phyloP scores from a whole-genome alignment of 768 basidiomycete species.

The Leucosporidium creatinivorum region DNA sequence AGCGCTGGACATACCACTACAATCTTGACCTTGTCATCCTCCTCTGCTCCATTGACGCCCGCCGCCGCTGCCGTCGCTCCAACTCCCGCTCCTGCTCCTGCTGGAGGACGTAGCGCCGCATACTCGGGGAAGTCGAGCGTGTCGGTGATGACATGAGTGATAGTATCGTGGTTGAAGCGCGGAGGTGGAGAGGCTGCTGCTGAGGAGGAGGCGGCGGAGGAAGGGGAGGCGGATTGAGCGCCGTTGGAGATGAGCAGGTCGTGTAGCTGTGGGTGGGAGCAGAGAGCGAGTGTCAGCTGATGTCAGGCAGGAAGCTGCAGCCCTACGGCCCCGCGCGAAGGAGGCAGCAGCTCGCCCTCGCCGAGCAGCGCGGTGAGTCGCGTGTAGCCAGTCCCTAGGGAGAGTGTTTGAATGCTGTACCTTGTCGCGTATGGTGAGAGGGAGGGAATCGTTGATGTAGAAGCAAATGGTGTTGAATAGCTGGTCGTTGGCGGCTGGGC shows the following conservation, averaged over 20 bases:
- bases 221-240: conserved; percentile 10
- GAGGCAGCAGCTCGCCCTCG: neutral
- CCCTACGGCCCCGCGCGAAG: neutral
- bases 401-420: neutral
- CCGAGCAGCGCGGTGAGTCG: too few species aligned
- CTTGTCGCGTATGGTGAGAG: neutral
- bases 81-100: conserved; percentile 3
- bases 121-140: conserved; percentile 54
- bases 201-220: neutral
- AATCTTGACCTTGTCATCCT: conserved; percentile 6
- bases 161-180: conserved; percentile 38
- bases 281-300: neutral
- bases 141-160: conserved; percentile 57
- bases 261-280: conserved; percentile 10
- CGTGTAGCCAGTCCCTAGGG: too few species aligned
- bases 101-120: conserved; percentile 45
- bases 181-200: neutral
- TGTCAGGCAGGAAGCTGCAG: neutral
- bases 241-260: conserved; percentile 15
- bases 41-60: neutral
- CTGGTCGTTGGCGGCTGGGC: neutral
- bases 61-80: neutral
- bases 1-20: too few species aligned
- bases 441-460: conserved; percentile 10
- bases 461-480: conserved; percentile 9